These are phyloP conservation scores for Pachysolen tannophilus DNA, from an alignment of 805 yeast genomes.

Conservation along the genomic window DNA sequence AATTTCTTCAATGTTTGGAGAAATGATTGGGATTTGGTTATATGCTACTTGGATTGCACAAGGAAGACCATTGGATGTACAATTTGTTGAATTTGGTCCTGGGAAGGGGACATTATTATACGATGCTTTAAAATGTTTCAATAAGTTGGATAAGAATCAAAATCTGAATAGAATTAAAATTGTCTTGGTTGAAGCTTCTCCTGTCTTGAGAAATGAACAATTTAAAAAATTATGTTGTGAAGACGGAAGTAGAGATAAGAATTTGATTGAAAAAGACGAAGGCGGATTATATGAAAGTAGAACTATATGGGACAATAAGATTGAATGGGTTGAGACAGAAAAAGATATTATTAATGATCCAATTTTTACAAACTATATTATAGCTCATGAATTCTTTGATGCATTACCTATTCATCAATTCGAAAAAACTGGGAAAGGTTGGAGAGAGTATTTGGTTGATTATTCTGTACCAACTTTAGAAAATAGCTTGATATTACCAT, in stretches of 20 bases:
- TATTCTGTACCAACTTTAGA: conserved; percentile 27
- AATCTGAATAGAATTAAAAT: conserved; percentile 30
- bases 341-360: conserved; percentile 29
- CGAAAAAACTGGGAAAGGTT: conserved; percentile 52
- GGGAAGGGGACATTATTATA: conserved; percentile 75
- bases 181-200: conserved; percentile 65
- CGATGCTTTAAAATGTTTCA: conserved; percentile 47
- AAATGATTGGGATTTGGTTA: conserved; percentile 72
- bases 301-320: conserved; percentile 42
- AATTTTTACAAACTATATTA: conserved; percentile 43
- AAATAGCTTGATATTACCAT: conserved; percentile 15
- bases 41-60: conserved; percentile 51
- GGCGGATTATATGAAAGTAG: conserved; percentile 29
- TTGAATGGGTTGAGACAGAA: conserved; percentile 58
- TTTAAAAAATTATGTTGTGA: conserved; percentile 37
- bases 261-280: conserved; percentile 14
- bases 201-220: conserved; percentile 53
- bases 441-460: conserved; percentile 77
- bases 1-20: conserved; percentile 82
- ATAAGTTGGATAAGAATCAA: conserved; percentile 22
- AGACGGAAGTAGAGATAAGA: not conserved
- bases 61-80: conserved; percentile 37
- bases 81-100: conserved; percentile 76
- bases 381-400: conserved; percentile 86
- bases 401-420: conserved; percentile 76